Evolutionary conservation across 371 early-diverging fungal genomes (phyloP), one percentile per base, ranked within the genome.

Genomic region (Syncephalastrum sp.): DNA sequence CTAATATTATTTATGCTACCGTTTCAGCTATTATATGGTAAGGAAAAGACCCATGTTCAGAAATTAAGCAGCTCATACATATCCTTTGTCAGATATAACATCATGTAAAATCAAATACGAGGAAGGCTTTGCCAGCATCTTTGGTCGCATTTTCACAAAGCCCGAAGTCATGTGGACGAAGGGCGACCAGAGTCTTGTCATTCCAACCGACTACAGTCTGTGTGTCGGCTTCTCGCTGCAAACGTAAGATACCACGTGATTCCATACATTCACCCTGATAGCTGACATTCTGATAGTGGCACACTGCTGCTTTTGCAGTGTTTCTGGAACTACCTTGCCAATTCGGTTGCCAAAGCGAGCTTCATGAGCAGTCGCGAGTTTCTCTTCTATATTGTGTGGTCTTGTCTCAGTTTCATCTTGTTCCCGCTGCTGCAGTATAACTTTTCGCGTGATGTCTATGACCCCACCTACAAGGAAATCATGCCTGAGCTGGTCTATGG

Each of bases 311-410:
- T 81, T 16, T 52, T 81, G 12, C 82, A 81, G 64, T 77, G 79
- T 43, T 81, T 81, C 54, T 81, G 82, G 82, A 77, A 79, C 43
- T 81, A 81, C 25, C 57, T 79, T n/a, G 70, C 75, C 16, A 77
- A 79, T 16, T 56, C 75, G 6, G 79, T 81, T 10, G 78, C 75
- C 42, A 60, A 67, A 49, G 69, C 65, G 24, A 68, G 64, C 21
- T 79, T 81, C 27, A 81, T 81, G 77, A 70, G 74, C 47, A 79
- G 79, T 25, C 70, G 65, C 42, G 82, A 81, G 52, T 81, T 79
- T 44, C 61, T 65, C 44, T 56, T 74, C 47, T 79, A 81, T 53
- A 67, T 81, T 47, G 42, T 60, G n/a, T 77, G 75, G 82, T 75
- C 76, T 0, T 15, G 59, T 5, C 21, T 66, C 6, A 72, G 63